Evolutionary conservation across 78 protist genomes (phyloP).

Genomic region (Planoprotostelium fungivorum): DNA sequence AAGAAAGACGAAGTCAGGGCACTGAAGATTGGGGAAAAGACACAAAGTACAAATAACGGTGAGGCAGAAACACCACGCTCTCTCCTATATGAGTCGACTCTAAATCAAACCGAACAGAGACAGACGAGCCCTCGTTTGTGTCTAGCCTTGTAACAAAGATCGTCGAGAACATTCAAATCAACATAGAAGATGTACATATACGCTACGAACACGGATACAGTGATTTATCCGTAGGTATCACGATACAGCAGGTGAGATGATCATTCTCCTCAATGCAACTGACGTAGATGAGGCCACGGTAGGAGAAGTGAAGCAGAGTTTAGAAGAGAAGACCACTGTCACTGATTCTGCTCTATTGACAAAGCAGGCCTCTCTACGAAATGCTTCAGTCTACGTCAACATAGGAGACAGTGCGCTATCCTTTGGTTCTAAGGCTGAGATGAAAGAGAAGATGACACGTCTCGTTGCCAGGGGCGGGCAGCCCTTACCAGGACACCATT

Average conservation of each 20-base stretch:
- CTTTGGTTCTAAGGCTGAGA: background rate
- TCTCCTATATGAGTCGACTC: background rate
- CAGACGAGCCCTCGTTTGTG: background rate
- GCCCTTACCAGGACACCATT: background rate
- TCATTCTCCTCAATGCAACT: too few species aligned
- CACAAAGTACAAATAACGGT: background rate
- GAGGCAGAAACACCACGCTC: background rate
- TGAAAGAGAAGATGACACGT: background rate
- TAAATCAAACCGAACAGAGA: background rate
- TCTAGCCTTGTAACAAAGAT: background rate
- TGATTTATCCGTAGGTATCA: background rate
- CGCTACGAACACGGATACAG: background rate
- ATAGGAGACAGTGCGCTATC: background rate
- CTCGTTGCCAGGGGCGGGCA: background rate
- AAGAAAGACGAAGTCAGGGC: background rate
- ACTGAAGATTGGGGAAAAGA: background rate
- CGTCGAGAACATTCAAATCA: background rate
- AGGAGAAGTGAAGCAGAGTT: background rate
- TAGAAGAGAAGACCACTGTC: background rate
- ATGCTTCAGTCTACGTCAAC: background rate
- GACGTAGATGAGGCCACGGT: background rate
- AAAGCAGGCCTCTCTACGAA: background rate
- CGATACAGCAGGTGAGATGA: background rate
- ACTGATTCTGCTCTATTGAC: background rate
- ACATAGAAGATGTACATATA: background rate